These are phyloP conservation scores for Zea mays DNA, from an alignment of 176 grass and related monocot species.

Conservation along the genomic window DNA sequence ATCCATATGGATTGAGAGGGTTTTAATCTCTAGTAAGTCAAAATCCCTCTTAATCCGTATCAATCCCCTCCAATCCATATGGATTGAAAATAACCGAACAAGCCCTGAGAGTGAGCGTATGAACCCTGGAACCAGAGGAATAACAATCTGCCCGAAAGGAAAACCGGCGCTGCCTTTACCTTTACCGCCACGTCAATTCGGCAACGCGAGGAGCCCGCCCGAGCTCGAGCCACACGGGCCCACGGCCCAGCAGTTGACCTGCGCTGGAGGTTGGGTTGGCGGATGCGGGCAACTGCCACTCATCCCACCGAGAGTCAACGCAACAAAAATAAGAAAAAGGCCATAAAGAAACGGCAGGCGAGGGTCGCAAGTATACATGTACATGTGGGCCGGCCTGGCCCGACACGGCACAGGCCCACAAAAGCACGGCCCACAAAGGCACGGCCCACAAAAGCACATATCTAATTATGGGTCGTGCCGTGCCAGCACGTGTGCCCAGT, in stretches of 20 bases:
- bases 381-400: not conserved
- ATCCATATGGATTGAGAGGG: no score
- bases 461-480: no score
- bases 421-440: not conserved
- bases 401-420: no score
- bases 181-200: constrained; percentile 2
- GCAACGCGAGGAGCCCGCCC: not conserved
- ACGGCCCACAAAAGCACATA: no score
- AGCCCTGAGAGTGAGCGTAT: no score
- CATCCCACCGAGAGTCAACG: not conserved
- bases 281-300: not conserved
- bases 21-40: no score
- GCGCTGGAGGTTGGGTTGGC: not conserved
- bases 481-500: no score
- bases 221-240: not conserved
- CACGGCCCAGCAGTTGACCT: constrained; percentile 20
- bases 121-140: no score
- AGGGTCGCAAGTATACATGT: not conserved
- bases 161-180: not conserved
- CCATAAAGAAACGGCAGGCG: not conserved
- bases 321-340: not conserved
- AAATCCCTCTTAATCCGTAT: no score
- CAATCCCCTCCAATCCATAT: no score
- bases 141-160: constrained; percentile 4
- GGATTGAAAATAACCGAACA: no score